These are phyloP conservation scores for Neofusicoccum sp. DNA, from an alignment of 2,329 filamentous ascomycete genomes.

Conservation along the genomic window DNA sequence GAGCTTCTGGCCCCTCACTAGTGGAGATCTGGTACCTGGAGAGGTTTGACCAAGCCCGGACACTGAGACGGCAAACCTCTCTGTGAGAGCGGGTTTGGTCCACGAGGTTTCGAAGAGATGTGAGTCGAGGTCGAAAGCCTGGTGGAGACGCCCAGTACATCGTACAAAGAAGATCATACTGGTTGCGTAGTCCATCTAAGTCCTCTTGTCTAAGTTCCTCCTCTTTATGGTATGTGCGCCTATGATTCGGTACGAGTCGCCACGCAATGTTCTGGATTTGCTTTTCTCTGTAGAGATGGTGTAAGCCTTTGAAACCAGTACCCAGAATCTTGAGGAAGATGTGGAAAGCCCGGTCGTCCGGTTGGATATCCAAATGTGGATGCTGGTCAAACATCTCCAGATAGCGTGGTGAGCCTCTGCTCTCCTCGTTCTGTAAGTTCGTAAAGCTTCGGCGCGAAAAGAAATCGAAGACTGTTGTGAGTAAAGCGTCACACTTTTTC, in stretches of 20 bases:
- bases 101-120: slow-evolving; percentile 54
- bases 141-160: slow-evolving; percentile 58
- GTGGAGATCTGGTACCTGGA: slow-evolving; percentile 57
- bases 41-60: slow-evolving; percentile 58
- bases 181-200: slow-evolving; percentile 58
- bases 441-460: slow-evolving; percentile 55
- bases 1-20: slow-evolving; percentile 44
- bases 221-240: slow-evolving; percentile 60
- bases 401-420: slow-evolving; percentile 52
- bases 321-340: slow-evolving; percentile 59
- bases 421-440: slow-evolving; percentile 53
- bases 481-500: slow-evolving; percentile 54
- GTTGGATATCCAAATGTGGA: slow-evolving; percentile 44
- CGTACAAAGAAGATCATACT: slow-evolving; percentile 60
- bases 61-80: slow-evolving; percentile 58
- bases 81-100: slow-evolving; percentile 57
- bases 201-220: slow-evolving; percentile 52
- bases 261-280: slow-evolving; percentile 57
- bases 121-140: slow-evolving; percentile 52
- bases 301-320: slow-evolving; percentile 50
- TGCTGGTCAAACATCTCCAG: slow-evolving; percentile 49
- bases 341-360: slow-evolving; percentile 56
- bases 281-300: slow-evolving; percentile 48
- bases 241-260: slow-evolving; percentile 60
- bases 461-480: slow-evolving; percentile 58